phyloP scores from a whole-genome alignment of 805 yeast species.

The Starmerella floris region DNA sequence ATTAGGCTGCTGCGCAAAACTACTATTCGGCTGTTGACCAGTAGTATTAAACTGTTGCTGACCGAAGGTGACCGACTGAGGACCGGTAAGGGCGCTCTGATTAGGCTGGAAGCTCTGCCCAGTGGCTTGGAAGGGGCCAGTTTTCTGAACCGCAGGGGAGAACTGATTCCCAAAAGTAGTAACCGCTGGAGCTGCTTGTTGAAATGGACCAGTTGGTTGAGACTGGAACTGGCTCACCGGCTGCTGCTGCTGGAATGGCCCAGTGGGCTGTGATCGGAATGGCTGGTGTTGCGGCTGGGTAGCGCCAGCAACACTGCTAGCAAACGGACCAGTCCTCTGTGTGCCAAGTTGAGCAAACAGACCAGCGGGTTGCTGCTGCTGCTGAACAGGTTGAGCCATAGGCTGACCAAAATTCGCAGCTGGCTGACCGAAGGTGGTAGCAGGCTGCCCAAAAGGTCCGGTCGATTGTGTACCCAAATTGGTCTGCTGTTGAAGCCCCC shows the following conservation, averaged over 20 bases:
- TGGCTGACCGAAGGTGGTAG: slow-evolving; percentile 1
- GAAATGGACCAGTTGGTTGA: slow-evolving; percentile 5
- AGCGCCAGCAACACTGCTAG: too few relatives aligned
- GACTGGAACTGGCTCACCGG: slow-evolving; percentile 13
- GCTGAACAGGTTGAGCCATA: too few relatives aligned
- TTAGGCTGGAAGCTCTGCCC: too few relatives aligned
- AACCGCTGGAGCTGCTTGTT: slow-evolving; percentile 3
- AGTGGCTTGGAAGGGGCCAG: not conserved
- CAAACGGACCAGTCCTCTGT: slow-evolving; percentile 3
- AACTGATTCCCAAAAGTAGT: not conserved
- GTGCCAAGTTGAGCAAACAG: slow-evolving; percentile 12
- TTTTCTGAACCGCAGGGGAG: not conserved
- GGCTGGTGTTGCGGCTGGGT: slow-evolving; percentile 8
- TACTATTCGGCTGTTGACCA: too few relatives aligned
- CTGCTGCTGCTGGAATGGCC: slow-evolving; percentile 12
- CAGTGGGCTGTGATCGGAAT: slow-evolving; percentile 9
- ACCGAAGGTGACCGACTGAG: not conserved
- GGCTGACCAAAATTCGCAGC: not conserved
- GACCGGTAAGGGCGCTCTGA: not conserved
- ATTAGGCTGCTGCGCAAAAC: too few relatives aligned
- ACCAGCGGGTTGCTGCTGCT: slow-evolving; percentile 22
- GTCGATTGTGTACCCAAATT: not conserved
- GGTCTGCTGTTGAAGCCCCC: too few relatives aligned
- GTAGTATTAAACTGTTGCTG: not conserved
- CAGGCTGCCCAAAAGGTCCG: slow-evolving; percentile 1